A percentile compares a stretch with the other conserved stretches of the same genome.
Evolutionary conservation across 2,329 filamentous ascomycete genomes (phyloP).

Genomic region (Didymella sp.): DNA sequence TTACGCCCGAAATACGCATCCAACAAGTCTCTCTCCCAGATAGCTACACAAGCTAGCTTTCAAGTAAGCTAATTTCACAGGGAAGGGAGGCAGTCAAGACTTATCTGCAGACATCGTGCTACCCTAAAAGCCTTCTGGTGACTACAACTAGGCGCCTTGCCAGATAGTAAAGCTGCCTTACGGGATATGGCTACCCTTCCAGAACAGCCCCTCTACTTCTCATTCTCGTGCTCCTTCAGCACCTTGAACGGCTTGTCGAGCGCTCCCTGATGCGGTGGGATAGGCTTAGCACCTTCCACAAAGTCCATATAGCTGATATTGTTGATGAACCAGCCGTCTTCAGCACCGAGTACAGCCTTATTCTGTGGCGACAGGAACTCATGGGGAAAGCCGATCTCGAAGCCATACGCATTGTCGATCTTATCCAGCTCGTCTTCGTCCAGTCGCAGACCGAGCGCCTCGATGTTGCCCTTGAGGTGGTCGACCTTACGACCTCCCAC

Average conservation of each 20-base stretch:
- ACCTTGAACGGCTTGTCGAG: slow-evolving; percentile 30
- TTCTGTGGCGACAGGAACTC: slow-evolving; percentile 31
- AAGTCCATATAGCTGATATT: slow-evolving; percentile 32
- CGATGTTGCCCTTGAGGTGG: slow-evolving; percentile 73
- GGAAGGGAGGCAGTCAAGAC: too few species aligned
- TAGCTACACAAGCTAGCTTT: too few species aligned
- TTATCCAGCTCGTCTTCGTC: slow-evolving; percentile 67
- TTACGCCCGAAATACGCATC: too few species aligned
- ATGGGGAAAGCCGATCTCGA: slow-evolving; percentile 71
- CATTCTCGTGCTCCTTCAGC: neutral
- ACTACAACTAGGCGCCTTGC: too few species aligned
- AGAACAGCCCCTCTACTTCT: too few species aligned
- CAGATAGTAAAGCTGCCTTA: too few species aligned
- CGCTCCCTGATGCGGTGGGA: slow-evolving; percentile 35
- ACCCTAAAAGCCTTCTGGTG: too few species aligned
- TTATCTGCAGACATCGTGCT: too few species aligned
- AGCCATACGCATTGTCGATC: slow-evolving; percentile 67
- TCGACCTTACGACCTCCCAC: slow-evolving; percentile 73
- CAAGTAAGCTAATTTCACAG: too few species aligned
- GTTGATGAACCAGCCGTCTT: slow-evolving; percentile 32
- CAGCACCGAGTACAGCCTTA: slow-evolving; percentile 31
- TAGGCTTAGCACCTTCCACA: slow-evolving; percentile 33
- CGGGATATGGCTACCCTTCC: too few species aligned
- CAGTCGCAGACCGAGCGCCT: slow-evolving; percentile 68
- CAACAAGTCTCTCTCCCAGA: too few species aligned